Percentiles rank a stretch among this genome's conserved stretches.
phyloP scores from a whole-genome alignment of 148 eudicot genomes.

The Nepenthes gracilis region DNA sequence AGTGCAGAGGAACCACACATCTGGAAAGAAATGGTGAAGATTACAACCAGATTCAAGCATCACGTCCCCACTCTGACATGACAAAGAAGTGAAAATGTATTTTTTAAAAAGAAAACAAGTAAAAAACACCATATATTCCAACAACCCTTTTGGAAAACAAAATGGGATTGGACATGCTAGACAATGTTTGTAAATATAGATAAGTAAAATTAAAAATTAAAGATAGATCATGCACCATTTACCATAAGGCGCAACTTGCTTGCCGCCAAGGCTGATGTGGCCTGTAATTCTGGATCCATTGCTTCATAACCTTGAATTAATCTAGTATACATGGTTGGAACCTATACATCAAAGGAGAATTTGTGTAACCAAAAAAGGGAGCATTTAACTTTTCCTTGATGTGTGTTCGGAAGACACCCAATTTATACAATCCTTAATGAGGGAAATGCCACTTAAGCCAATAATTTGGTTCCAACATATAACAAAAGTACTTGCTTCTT shows the following conservation, averaged over 20 bases:
- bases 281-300: slow-evolving; percentile 68
- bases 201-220: too few relatives aligned
- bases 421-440: neutral
- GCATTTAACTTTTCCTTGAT: neutral
- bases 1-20: slow-evolving; percentile 99
- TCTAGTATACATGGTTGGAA: slow-evolving; percentile 95
- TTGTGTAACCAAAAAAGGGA: neutral
- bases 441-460: neutral
- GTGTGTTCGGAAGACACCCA: neutral
- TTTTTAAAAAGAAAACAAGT: too few relatives aligned
- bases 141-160: too few relatives aligned
- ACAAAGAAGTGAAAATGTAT: too few relatives aligned
- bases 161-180: too few relatives aligned
- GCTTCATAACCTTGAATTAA: slow-evolving; percentile 96
- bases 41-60: neutral
- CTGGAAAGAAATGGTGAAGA: slow-evolving; percentile 18
- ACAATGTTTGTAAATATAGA: too few relatives aligned
- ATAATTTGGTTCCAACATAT: too few relatives aligned
- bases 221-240: slow-evolving; percentile 6
- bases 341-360: slow-evolving; percentile 28
- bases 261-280: slow-evolving; percentile 66
- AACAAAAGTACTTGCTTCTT: too few relatives aligned
- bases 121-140: too few relatives aligned
- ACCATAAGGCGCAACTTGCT: slow-evolving; percentile 93
- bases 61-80: neutral